These are phyloP conservation scores for Cyclostephanos tholiformis DNA, from an alignment of 108 stramenopile genomes.

Conservation along the genomic window DNA sequence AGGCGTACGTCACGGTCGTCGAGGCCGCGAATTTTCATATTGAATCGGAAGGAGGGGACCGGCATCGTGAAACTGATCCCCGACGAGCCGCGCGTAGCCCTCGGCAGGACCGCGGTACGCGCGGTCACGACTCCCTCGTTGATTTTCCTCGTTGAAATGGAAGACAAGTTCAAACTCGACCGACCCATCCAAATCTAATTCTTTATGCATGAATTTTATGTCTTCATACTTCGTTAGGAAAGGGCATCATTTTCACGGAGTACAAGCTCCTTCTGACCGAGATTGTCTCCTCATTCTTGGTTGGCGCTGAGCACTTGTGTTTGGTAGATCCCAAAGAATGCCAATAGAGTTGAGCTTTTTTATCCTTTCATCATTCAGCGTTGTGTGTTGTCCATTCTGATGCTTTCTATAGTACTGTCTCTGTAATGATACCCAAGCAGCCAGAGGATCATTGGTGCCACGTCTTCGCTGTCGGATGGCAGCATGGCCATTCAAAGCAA, in stretches of 20 bases:
- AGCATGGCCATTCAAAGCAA: conserved; percentile 39
- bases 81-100: conserved; percentile 78
- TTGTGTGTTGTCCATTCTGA: conserved; percentile 63
- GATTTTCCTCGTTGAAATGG: conserved; percentile 58
- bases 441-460: conserved; percentile 45
- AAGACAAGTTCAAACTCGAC: not conserved
- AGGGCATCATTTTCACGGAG: too few relatives aligned
- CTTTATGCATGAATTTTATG: too few relatives aligned
- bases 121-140: conserved; percentile 52
- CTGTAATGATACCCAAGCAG: conserved; percentile 74
- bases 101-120: conserved; percentile 46
- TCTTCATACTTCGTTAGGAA: too few relatives aligned
- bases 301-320: not conserved
- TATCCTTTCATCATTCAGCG: conserved; percentile 70
- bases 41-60: conserved; percentile 21
- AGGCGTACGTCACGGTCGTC: conserved; percentile 82
- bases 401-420: conserved; percentile 59
- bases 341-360: conserved; percentile 67
- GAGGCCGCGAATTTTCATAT: conserved; percentile 70
- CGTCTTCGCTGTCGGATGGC: conserved; percentile 12
- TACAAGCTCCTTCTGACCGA: not conserved
- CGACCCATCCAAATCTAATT: not conserved
- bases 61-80: conserved; percentile 57
- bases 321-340: conserved; percentile 61
- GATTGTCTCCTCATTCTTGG: not conserved